Conservation (phyloP, 805 yeast genomes). For the Nakazawaea ishiwadae region DNA sequence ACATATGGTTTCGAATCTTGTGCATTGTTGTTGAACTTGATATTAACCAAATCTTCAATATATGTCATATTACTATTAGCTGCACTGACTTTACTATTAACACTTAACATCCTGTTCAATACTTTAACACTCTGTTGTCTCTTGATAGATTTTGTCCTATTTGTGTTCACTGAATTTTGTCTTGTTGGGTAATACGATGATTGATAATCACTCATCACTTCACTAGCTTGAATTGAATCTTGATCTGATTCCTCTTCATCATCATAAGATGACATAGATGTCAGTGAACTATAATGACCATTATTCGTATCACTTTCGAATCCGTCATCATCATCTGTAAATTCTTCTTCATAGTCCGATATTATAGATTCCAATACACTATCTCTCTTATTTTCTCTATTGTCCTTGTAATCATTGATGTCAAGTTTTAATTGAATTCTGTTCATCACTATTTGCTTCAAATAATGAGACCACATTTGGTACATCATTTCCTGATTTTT, state of each 20-base stretch:
- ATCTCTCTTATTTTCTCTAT: conserved; percentile 5
- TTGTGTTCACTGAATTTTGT: conserved; percentile 1
- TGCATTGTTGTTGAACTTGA: not conserved
- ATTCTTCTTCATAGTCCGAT: conserved; percentile 7
- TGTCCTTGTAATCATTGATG: conserved; percentile 7
- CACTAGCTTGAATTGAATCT: not conserved
- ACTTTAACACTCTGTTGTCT: conserved; percentile 5
- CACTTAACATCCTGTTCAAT: conserved; percentile 2
- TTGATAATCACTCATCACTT: conserved; percentile 2
- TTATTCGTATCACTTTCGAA: conserved; percentile 3
- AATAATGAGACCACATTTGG: conserved; percentile 8
- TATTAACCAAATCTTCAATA: conserved; percentile 12
- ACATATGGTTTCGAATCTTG: too few species aligned
- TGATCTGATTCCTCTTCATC: not conserved
- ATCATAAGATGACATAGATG: conserved; percentile 5
- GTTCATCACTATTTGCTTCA: conserved; percentile 7
- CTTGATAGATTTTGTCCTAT: not conserved
- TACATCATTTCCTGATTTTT: not conserved
- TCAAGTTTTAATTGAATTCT: conserved; percentile 10
- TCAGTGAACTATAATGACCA: conserved; percentile 4
- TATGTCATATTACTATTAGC: conserved; percentile 9
- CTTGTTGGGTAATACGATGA: conserved; percentile 12
- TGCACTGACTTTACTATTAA: not conserved
- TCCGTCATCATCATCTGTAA: conserved; percentile 3
- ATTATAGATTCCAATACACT: conserved; percentile 11